These are phyloP conservation scores for Buddleja alternifolia DNA, from an alignment of 257 asterid species.

Conservation along the genomic window DNA sequence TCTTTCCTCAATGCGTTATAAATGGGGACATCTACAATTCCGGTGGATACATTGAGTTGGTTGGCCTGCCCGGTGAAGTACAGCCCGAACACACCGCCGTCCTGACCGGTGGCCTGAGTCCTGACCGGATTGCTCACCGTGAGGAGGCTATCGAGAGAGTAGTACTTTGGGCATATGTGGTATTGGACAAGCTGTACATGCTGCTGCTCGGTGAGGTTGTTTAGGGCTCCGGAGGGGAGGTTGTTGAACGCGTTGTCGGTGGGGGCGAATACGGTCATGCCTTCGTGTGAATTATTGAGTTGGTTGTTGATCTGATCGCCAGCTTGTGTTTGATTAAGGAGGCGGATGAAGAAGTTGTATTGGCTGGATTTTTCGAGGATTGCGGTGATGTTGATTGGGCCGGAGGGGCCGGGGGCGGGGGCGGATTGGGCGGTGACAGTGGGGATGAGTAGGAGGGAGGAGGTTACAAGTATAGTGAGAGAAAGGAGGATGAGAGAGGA, in stretches of 20 bases:
- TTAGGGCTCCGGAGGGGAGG: conserved; percentile 77
- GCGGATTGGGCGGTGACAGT: conserved; percentile 53
- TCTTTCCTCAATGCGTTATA: conserved; percentile 55
- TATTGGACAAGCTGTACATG: conserved; percentile 66
- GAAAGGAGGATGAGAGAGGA: conserved; percentile 39
- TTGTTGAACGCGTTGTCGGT: conserved; percentile 80
- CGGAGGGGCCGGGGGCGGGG: conserved; percentile 64
- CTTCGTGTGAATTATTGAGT: conserved; percentile 70
- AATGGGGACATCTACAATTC: conserved; percentile 45
- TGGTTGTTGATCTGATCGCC: conserved; percentile 79
- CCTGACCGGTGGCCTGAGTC: conserved; percentile 75
- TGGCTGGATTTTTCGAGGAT: conserved; percentile 69
- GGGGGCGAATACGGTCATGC: conserved; percentile 84
- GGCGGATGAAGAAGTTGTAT: conserved; percentile 54
- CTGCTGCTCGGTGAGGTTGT: conserved; percentile 63
- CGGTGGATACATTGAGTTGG: conserved; percentile 74
- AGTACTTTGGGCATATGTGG: conserved; percentile 73
- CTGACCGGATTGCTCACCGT: conserved; percentile 91
- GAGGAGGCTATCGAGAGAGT: conserved; percentile 45
- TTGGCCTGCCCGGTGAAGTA: conserved; percentile 47
- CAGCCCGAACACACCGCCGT: conserved; percentile 56
- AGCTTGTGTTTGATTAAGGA: conserved; percentile 55
- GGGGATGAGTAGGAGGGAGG: conserved; percentile 31
- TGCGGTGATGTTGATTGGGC: conserved; percentile 63
- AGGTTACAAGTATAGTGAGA: conserved; percentile 23